These are phyloP conservation scores for Cladophialophora chaetospira DNA, from an alignment of 2,329 filamentous ascomycete species.

Conservation along the genomic window DNA sequence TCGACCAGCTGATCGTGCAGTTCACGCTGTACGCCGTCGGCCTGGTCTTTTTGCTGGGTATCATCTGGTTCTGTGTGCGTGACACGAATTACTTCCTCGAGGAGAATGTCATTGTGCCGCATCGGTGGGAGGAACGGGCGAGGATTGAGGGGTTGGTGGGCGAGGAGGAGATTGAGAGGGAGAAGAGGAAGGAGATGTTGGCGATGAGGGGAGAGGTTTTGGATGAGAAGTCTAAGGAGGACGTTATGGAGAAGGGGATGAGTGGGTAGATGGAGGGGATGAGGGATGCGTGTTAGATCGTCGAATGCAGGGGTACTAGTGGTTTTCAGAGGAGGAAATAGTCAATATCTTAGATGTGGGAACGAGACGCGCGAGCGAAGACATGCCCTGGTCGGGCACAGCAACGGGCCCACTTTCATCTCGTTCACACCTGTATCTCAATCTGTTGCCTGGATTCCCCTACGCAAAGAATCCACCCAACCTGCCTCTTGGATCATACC, in stretches of 20 bases:
- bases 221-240: conserved; percentile 7
- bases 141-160: conserved; percentile 20
- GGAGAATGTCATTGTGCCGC: conserved; percentile 32
- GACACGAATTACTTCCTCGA: conserved; percentile 34
- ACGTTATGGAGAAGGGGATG: conserved; percentile 15
- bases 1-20: conserved; percentile 29
- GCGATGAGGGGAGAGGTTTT: conserved; percentile 7
- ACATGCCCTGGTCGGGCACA: too few species aligned
- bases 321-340: too few species aligned
- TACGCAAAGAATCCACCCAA: not conserved
- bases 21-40: conserved; percentile 28
- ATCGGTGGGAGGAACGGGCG: conserved; percentile 23
- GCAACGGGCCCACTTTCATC: too few species aligned
- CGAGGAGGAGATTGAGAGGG: conserved; percentile 21
- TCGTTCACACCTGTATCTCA: too few species aligned
- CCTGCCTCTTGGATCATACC: conserved; percentile 2
- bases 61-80: conserved; percentile 26
- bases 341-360: not conserved
- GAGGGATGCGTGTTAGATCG: too few species aligned
- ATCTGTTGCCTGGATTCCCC: too few species aligned
- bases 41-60: conserved; percentile 16
- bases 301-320: too few species aligned
- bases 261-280: not conserved
- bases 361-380: too few species aligned
- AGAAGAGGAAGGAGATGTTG: conserved; percentile 24